Conservation (phyloP, 2,329 filamentous ascomycete genomes). For the Colletotrichum sp. region DNA sequence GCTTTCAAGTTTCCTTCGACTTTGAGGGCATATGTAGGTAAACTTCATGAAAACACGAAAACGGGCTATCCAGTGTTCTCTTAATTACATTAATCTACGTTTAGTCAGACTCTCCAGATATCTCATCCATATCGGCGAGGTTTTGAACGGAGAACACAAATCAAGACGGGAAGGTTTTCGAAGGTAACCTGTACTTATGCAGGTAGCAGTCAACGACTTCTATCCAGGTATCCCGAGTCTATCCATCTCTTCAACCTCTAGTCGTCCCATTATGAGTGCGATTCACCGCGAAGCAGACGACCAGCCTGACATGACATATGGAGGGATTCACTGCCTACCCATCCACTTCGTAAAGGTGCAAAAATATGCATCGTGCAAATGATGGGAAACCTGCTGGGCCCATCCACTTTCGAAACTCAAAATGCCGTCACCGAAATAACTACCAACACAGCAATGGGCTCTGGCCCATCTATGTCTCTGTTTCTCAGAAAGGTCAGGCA, state of each 20-base stretch:
- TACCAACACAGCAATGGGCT: neutral
- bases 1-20: too few relatives aligned
- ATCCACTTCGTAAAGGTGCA: neutral
- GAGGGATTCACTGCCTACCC: neutral
- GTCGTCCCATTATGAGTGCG: neutral
- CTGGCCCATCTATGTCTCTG: neutral
- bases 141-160: too few relatives aligned
- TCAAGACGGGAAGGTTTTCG: too few relatives aligned
- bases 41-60: too few relatives aligned
- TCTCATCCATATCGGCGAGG: too few relatives aligned
- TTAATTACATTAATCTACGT: too few relatives aligned
- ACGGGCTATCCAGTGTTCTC: too few relatives aligned
- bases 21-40: too few relatives aligned
- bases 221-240: neutral
- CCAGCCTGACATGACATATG: fast-evolving
- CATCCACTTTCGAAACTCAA: neutral
- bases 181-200: too few relatives aligned
- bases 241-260: neutral
- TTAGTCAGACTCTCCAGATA: too few relatives aligned
- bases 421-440: neutral
- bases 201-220: too few relatives aligned
- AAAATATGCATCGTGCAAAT: neutral
- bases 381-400: neutral
- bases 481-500: neutral
- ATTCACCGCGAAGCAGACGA: neutral